Evolutionary conservation across 805 yeast genomes (phyloP).

Genomic region (Candida oleophila): DNA sequence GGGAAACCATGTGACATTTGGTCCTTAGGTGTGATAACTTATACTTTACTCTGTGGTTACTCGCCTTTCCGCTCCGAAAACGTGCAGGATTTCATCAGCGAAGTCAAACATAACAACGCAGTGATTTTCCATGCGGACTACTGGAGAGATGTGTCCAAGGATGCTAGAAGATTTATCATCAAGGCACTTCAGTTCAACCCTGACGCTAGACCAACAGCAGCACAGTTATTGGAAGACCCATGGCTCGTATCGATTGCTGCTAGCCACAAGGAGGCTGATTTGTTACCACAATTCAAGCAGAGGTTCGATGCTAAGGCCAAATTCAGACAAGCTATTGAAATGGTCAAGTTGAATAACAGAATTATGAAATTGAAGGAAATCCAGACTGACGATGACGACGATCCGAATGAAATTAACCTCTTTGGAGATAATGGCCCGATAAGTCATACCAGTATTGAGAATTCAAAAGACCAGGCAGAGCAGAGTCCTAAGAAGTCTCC

Average conservation of each 20-base stretch:
- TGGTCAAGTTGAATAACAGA: conserved; percentile 78
- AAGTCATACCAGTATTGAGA: conserved; percentile 5
- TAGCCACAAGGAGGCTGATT: conserved; percentile 55
- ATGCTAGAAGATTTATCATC: conserved; percentile 77
- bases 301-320: conserved; percentile 83
- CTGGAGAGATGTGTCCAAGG: conserved; percentile 79
- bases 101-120: conserved; percentile 68
- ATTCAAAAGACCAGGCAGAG: conserved; percentile 7
- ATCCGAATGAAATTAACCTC: conserved; percentile 45
- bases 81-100: conserved; percentile 75
- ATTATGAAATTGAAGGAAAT: conserved; percentile 66
- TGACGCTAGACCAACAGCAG: conserved; percentile 64
- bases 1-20: conserved; percentile 96
- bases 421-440: conserved; percentile 30
- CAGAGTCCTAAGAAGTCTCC: conserved; percentile 10
- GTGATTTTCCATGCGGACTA: conserved; percentile 85
- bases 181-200: conserved; percentile 71
- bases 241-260: conserved; percentile 62
- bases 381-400: conserved; percentile 58
- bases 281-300: conserved; percentile 76
- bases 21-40: conserved; percentile 92
- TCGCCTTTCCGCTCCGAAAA: conserved; percentile 88
- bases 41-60: conserved; percentile 87
- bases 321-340: conserved; percentile 81
- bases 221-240: conserved; percentile 61